phyloP scores from a whole-genome alignment of 1,284 basidiomycete species.

The Termitomyces sp. region DNA sequence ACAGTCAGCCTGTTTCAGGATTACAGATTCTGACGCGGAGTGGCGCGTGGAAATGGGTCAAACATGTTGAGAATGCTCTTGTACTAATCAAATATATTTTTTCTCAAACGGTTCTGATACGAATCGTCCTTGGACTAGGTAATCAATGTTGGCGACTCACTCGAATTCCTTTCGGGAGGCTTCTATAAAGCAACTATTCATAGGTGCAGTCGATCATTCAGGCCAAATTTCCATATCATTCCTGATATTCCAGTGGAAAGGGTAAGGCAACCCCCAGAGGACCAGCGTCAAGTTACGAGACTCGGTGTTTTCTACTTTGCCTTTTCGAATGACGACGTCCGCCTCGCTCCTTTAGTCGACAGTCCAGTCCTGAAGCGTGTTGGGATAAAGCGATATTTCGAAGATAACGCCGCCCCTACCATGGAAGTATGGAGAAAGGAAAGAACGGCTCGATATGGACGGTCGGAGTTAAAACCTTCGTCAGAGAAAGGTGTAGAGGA shows the following conservation, averaged over 20 bases:
- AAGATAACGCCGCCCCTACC: conserved; percentile 27
- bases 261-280: conserved; percentile 30
- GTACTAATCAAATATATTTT: conserved; percentile 26
- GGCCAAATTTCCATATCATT: neutral
- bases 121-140: neutral
- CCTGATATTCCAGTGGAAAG: conserved; percentile 11
- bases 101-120: conserved; percentile 6
- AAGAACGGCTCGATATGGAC: conserved; percentile 31
- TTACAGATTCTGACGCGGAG: conserved; percentile 52
- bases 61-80: conserved; percentile 54
- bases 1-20: conserved; percentile 55
- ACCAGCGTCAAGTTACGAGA: conserved; percentile 26
- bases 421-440: conserved; percentile 33
- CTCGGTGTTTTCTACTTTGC: conserved; percentile 31
- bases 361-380: conserved; percentile 28
- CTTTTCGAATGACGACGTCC: conserved; percentile 27
- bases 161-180: conserved; percentile 48
- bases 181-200: conserved; percentile 36
- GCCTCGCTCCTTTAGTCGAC: conserved; percentile 23
- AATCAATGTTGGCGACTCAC: conserved; percentile 50
- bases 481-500: conserved; percentile 37
- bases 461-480: conserved; percentile 22
- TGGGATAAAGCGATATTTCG: conserved; percentile 21
- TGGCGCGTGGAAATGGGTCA: conserved; percentile 54
- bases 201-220: conserved; percentile 19